A percentile compares a stretch with the other conserved stretches of the same genome.
These are phyloP conservation scores for Zalerion maritima DNA, from an alignment of 495 filamentous ascomycete species.

Conservation along the genomic window DNA sequence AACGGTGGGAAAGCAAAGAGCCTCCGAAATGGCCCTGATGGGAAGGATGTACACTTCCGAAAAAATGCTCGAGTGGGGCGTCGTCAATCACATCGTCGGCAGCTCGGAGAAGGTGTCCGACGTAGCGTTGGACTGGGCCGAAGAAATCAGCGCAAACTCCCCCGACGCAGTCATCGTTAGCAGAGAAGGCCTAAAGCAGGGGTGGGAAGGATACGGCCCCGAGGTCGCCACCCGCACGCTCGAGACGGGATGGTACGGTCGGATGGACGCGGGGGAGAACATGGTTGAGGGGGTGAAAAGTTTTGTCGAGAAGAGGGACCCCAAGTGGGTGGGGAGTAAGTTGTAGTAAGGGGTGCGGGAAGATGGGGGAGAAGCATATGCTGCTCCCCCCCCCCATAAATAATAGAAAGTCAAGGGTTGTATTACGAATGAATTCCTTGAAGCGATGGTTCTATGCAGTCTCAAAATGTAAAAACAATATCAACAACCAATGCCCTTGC, in stretches of 20 bases:
- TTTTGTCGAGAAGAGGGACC: slow-evolving; percentile 66
- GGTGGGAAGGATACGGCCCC: slow-evolving; percentile 51
- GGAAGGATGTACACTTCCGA: slow-evolving; percentile 41
- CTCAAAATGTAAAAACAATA: no score
- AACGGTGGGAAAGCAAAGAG: slow-evolving; percentile 51
- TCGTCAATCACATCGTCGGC: slow-evolving; percentile 52
- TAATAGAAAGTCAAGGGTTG: no score
- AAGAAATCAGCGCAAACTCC: slow-evolving; percentile 42
- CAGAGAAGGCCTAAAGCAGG: slow-evolving; percentile 48
- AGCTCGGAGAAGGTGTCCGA: slow-evolving; percentile 17
- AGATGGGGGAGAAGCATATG: no score
- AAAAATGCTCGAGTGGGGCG: slow-evolving; percentile 50
- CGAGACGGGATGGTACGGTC: slow-evolving; percentile 40
- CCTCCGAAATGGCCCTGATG: slow-evolving; percentile 54
- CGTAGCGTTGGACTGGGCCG: slow-evolving; percentile 35
- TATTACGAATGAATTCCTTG: no score
- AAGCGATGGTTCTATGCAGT: no score
- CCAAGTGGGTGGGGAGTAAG: slow-evolving; percentile 60
- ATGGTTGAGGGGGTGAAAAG: slow-evolving; percentile 62
- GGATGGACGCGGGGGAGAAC: slow-evolving; percentile 53
- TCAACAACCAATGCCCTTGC: no score
- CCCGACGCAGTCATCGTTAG: slow-evolving; percentile 58
- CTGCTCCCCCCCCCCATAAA: no score
- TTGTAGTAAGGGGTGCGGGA: slow-evolving; percentile 36
- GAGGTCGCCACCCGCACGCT: slow-evolving; percentile 46